Evolutionary conservation across 2,329 filamentous ascomycete species (phyloP).

Genomic region (Ophiostoma piceae): DNA sequence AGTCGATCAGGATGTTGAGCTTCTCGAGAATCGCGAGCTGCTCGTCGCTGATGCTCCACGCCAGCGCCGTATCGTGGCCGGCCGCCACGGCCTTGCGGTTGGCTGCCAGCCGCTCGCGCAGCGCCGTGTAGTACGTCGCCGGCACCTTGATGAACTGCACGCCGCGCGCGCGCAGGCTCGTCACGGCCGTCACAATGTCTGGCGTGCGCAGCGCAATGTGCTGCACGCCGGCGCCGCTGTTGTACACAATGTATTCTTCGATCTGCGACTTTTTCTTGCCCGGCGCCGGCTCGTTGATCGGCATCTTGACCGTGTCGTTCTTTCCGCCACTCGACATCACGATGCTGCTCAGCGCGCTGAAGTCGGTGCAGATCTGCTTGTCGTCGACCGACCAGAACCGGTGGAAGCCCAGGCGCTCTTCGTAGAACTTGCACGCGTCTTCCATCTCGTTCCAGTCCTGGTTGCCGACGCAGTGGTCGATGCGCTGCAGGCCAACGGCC

Average conservation of each 20-base stretch:
- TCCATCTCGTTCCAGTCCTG: conserved; percentile 90
- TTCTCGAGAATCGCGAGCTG: conserved; percentile 70
- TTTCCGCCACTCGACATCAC: conserved; percentile 78
- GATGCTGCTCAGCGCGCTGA: conserved; percentile 78
- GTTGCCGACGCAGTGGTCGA: conserved; percentile 97
- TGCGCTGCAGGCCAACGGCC: conserved; percentile 60
- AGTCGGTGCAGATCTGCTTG: conserved; percentile 86
- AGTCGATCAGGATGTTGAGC: conserved; percentile 88
- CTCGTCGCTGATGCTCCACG: conserved; percentile 61
- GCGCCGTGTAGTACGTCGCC: conserved; percentile 74
- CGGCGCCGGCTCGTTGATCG: conserved; percentile 89
- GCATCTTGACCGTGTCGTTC: conserved; percentile 90
- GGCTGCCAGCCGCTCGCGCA: conserved; percentile 66
- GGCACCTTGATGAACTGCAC: conserved; percentile 92
- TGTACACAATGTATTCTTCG: conserved; percentile 88
- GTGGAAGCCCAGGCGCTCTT: conserved; percentile 84
- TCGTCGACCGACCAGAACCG: conserved; percentile 98
- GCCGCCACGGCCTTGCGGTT: conserved; percentile 33
- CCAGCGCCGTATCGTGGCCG: conserved; percentile 34
- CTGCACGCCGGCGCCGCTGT: conserved; percentile 83
- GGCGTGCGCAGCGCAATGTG: conserved; percentile 82
- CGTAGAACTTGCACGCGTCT: conserved; percentile 66
- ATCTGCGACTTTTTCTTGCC: conserved; percentile 93
- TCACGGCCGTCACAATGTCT: conserved; percentile 73
- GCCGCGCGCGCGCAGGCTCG: conserved; percentile 74